Conservation (phyloP, 768 basidiomycete species). For the Asterophora parasitica region DNA sequence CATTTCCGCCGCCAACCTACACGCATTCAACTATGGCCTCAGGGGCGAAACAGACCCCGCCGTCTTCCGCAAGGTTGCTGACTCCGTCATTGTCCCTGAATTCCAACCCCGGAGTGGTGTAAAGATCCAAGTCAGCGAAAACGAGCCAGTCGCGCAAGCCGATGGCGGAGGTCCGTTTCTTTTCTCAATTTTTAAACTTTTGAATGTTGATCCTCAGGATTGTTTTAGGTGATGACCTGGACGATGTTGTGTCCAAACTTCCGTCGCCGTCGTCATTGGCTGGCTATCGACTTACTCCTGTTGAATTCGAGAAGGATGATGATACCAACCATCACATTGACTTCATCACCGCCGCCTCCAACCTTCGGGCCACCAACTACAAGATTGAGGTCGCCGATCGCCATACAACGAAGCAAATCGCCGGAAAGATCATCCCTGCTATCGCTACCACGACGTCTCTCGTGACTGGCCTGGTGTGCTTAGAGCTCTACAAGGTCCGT, state of each 20-base stretch:
- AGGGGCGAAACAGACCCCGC: constrained; percentile 80
- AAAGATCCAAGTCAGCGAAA: constrained; percentile 91
- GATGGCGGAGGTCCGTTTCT: constrained; percentile 34
- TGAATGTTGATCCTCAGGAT: constrained; percentile 11
- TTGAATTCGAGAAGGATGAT: constrained; percentile 99
- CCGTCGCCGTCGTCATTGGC: constrained; percentile 89
- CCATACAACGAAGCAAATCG: constrained; percentile 95
- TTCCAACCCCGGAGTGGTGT: constrained; percentile 92
- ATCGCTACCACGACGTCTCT: constrained; percentile 98
- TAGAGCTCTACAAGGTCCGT: constrained; percentile 92
- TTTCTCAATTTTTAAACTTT: neutral
- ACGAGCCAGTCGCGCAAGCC: constrained; percentile 72
- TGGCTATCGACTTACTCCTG: constrained; percentile 93
- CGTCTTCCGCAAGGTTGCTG: constrained; percentile 79
- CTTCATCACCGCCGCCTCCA: constrained; percentile 97
- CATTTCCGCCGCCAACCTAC: constrained; percentile 91
- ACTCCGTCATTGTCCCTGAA: constrained; percentile 80
- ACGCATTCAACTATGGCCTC: constrained; percentile 97
- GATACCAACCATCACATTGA: constrained; percentile 98
- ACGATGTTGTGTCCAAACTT: constrained; percentile 59
- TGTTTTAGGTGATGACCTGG: constrained; percentile 44
- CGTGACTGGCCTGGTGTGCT: constrained; percentile 91
- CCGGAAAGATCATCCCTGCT: constrained; percentile 98
- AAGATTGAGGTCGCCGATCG: constrained; percentile 80
- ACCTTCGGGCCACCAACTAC: constrained; percentile 95